Evolutionary conservation across 1,284 basidiomycete genomes (phyloP), one percentile per base, ranked within the genome.

Genomic region (Rhodotorula sp.): DNA sequence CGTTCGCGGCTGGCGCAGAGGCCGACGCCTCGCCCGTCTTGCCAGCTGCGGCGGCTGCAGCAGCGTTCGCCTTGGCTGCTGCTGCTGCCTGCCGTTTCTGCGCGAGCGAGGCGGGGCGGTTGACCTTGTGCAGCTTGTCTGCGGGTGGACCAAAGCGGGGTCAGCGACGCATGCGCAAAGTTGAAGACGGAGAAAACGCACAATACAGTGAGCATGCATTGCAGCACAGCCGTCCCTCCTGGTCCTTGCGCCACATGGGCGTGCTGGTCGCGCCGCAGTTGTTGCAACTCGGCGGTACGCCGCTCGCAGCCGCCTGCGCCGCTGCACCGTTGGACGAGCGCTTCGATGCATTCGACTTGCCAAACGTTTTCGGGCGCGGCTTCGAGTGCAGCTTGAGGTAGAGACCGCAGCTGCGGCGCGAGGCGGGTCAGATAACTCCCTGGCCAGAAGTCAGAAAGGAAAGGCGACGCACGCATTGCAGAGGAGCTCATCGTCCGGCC

Each of bases 201-300:
- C 75, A 76, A 39, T 77, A 77, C 22, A 77, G 72, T 27, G 66
- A 71, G 53, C 76, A 77, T 9, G 76, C 76, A 60, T 77, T 77
- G 66, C 76, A 77, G 27, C 62, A 67, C 17, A 77, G 39, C 25
- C 68, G 67, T 3, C 74, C 75, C 36, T 74, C 67, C 37, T 51
- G 58, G 12, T 74, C 74, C 59, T 74, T 71, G 39, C 76, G 65
- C 76, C 76, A 77, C 73, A 77, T 76, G 13, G 76, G 76, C 37
- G 76, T 77, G 32, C 63, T 67, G 50, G 70, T 76, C 39, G 72
- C 75, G 7, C 59, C 72, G 67, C 76, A 77, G 54, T 77, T 77
- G 70, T 65, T 69, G 63, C 76, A 77, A 44, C 58, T 66, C 6
- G 76, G 76, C 46, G 76, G 71, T 0, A 66, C 65, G 22, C 70